Conservation (phyloP, 176 grass and related monocot genomes). For the Triticum urartu region DNA sequence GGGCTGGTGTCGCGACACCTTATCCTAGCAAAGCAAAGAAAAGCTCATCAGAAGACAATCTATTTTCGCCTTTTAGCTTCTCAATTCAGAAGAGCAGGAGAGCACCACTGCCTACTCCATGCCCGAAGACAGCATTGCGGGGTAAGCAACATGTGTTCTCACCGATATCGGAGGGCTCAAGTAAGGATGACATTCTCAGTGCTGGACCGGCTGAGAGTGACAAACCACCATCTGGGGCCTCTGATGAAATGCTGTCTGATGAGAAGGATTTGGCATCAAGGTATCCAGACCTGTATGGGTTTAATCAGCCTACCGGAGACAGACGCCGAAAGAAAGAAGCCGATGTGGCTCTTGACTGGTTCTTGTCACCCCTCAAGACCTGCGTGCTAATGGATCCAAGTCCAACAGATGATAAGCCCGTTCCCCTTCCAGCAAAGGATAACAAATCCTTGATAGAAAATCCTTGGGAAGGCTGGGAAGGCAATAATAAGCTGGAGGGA, state of each 20-base stretch:
- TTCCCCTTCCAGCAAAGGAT: constrained; percentile 27
- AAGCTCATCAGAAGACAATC: background rate
- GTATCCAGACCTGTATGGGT: constrained; percentile 50
- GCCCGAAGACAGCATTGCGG: constrained; percentile 37
- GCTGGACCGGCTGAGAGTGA: constrained; percentile 1
- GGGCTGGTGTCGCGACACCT: background rate
- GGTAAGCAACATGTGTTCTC: constrained; percentile 38
- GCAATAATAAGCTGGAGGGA: background rate
- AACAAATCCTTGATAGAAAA: background rate
- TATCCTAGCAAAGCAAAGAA: constrained; percentile 29
- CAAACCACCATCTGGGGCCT: constrained; percentile 16
- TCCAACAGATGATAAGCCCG: constrained; percentile 50
- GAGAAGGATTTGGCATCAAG: constrained; percentile 50
- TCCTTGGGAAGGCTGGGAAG: constrained; percentile 30
- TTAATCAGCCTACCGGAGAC: constrained; percentile 23
- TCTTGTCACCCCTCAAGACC: constrained; percentile 82
- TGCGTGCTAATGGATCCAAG: constrained; percentile 62
- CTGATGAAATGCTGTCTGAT: constrained; percentile 25
- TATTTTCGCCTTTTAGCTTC: constrained; percentile 32
- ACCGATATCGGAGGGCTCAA: constrained; percentile 45
- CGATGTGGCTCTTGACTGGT: constrained; percentile 78
- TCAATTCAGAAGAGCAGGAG: constrained; percentile 50
- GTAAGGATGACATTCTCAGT: constrained; percentile 24
- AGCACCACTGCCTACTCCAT: constrained; percentile 28
- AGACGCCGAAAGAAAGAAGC: constrained; percentile 37